Conservation (phyloP, 139 green algal species). For the Monoraphidium neglectum region DNA sequence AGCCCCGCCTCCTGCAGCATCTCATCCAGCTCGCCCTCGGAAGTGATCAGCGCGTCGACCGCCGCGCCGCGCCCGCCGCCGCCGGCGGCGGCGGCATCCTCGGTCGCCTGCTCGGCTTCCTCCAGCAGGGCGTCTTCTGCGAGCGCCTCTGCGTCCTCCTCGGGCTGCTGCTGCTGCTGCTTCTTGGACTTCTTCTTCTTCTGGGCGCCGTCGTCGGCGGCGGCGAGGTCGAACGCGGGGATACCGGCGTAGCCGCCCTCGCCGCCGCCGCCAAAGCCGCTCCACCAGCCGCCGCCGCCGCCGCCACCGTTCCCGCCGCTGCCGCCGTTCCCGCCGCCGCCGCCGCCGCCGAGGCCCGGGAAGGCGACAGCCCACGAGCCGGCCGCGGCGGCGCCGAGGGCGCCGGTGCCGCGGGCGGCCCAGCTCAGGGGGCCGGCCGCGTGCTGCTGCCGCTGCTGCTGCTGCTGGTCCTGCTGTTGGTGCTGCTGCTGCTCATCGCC, state of each 20-base stretch:
- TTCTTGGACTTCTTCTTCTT: slow-evolving; percentile 18
- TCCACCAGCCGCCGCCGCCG: slow-evolving; percentile 9
- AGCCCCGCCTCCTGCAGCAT: neutral
- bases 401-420: neutral
- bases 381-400: slow-evolving; percentile 5
- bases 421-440: neutral
- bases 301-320: slow-evolving; percentile 43
- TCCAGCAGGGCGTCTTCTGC: slow-evolving; percentile 18
- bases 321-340: slow-evolving; percentile 27
- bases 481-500: neutral
- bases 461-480: slow-evolving; percentile 3
- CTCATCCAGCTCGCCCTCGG: slow-evolving; percentile 16
- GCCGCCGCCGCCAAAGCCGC: slow-evolving; percentile 38
- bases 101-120: slow-evolving; percentile 22
- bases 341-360: slow-evolving; percentile 31
- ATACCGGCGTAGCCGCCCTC: slow-evolving; percentile 6
- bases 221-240: slow-evolving; percentile 36
- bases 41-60: slow-evolving; percentile 7
- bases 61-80: neutral
- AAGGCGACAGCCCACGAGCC: slow-evolving; percentile 18
- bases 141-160: slow-evolving; percentile 10
- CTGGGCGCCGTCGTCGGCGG: slow-evolving; percentile 5
- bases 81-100: slow-evolving; percentile 16
- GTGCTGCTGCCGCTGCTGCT: slow-evolving; percentile 11
- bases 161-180: slow-evolving; percentile 17